These are phyloP conservation scores for Carex myosuroides DNA, from an alignment of 176 grass and related monocot species.

Conservation along the genomic window DNA sequence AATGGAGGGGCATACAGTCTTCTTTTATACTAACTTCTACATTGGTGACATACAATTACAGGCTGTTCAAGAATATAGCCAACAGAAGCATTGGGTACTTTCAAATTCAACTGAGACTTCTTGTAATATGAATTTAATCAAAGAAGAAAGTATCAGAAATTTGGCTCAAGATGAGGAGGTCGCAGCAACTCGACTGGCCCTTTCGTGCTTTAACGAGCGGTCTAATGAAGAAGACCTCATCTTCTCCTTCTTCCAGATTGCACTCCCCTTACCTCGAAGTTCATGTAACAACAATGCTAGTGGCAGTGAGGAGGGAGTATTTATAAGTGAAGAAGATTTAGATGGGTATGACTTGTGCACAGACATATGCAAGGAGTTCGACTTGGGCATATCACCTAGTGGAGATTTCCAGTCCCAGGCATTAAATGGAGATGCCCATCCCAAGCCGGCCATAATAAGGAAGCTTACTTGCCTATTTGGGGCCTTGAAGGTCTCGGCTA, in stretches of 20 bases:
- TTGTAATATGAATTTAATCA: background rate
- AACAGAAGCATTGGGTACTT: background rate
- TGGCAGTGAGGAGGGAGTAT: constrained; percentile 34
- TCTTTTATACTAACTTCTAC: background rate
- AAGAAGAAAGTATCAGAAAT: constrained; percentile 12
- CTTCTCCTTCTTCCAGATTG: constrained; percentile 40
- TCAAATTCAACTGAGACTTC: background rate
- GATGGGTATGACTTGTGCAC: constrained; percentile 61
- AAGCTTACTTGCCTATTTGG: constrained; percentile 73
- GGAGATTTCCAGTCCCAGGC: background rate
- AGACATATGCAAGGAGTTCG: constrained; percentile 17
- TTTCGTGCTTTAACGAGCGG: constrained; percentile 25
- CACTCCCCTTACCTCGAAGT: constrained; percentile 28
- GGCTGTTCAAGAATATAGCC: constrained; percentile 65
- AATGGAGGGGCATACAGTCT: background rate
- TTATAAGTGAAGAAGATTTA: constrained; percentile 78
- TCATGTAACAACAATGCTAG: constrained; percentile 18
- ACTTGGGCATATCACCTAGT: background rate
- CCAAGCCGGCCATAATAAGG: constrained; percentile 48
- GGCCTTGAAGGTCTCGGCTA: constrained; percentile 46
- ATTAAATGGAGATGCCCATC: constrained; percentile 25
- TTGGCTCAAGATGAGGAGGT: background rate
- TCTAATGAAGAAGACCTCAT: constrained; percentile 43
- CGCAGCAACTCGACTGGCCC: background rate
- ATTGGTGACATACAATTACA: constrained; percentile 21